Base-by-base conservation (phyloP, 768 basidiomycete genomes). In the Megacollybia marginata region DNA sequence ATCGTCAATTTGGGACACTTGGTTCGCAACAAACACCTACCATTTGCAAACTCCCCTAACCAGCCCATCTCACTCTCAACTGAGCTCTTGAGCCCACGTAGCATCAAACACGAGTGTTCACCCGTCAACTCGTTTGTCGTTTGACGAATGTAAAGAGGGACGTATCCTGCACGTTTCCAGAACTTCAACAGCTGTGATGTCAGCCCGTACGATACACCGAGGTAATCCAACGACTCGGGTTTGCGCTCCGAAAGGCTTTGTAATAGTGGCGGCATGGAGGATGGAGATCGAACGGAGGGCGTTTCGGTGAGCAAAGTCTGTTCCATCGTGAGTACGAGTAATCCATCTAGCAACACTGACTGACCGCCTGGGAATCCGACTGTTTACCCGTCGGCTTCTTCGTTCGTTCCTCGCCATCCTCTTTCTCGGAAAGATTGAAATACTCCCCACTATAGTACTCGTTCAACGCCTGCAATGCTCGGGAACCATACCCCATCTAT, bases 41-140 rank as follows among this genome's bases (percentile, higher is more conserved):
- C 89, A 69, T 83, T 83, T 15, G 92, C 79, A 65, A 99, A 97
- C 61, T 92, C 93, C 16, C 77, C 72, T 34, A 99, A 59, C 93
- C 95, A 98, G 45, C 82, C 82, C 35, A 89, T 64, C 52, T 85
- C 85, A 31, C 68, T 62, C 38, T 76, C 80, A 13, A 65, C 65
- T 34, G 76, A 83, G 62, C 75, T 87, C 62, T 81, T 85, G 64
- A 98, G 68, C 0, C 88, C 85, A 32, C 90, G 78, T 1, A 95
- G 79, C 96, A 99, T 98, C 33, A 97, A 85, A 60, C 92, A 94
- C 0, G 91, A 89, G 61, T 96, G 88, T 67, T 99, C 96, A 35
- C 96, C 96, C 0, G 96, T 99, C 46, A 98, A 74, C 58, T 96
- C 93, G 62, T 92, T 96, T 51, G 84, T 75, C 5, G 92, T 95